These are phyloP conservation scores for Rubia occidens DNA, from an alignment of 305 asterid genomes.

Conservation along the genomic window DNA sequence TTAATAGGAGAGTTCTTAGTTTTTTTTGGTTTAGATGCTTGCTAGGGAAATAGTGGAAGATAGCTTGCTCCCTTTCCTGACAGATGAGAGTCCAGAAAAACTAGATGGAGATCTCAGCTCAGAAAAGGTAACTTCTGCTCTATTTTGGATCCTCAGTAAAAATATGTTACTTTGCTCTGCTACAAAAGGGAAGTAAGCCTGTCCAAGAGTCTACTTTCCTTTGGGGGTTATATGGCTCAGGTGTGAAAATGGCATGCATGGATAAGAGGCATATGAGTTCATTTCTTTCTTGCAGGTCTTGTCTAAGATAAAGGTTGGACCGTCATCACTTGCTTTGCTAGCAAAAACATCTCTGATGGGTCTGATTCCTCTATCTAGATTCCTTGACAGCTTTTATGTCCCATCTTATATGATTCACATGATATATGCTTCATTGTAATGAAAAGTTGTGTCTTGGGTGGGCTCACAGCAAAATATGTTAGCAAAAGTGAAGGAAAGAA, in stretches of 20 bases:
- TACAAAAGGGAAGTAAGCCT: not conserved
- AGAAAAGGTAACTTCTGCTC: constrained; percentile 44
- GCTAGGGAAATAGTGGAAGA: constrained; percentile 79
- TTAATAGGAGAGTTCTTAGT: not conserved
- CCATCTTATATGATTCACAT: not conserved
- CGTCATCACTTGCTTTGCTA: constrained; percentile 80
- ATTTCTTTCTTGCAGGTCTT: constrained; percentile 50
- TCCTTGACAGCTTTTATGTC: constrained; percentile 14
- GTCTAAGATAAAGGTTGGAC: constrained; percentile 81
- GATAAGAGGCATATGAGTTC: constrained; percentile 5
- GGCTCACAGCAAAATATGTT: constrained; percentile 61
- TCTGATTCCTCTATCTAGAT: constrained; percentile 25
- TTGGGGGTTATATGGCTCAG: not conserved
- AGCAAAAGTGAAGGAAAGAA: constrained; percentile 73
- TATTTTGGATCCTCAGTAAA: not conserved
- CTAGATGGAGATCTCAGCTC: constrained; percentile 35
- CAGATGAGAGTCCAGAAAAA: constrained; percentile 57
- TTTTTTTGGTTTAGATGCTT: constrained; percentile 53
- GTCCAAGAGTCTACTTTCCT: not conserved
- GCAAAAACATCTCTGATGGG: constrained; percentile 88
- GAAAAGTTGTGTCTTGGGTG: constrained; percentile 15
- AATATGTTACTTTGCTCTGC: constrained; percentile 13
- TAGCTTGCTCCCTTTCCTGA: constrained; percentile 59
- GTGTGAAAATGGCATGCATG: not conserved
- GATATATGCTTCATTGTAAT: constrained; percentile 12